Conservation (phyloP, 1,284 basidiomycete genomes). For the Ganoderma meredithae region DNA sequence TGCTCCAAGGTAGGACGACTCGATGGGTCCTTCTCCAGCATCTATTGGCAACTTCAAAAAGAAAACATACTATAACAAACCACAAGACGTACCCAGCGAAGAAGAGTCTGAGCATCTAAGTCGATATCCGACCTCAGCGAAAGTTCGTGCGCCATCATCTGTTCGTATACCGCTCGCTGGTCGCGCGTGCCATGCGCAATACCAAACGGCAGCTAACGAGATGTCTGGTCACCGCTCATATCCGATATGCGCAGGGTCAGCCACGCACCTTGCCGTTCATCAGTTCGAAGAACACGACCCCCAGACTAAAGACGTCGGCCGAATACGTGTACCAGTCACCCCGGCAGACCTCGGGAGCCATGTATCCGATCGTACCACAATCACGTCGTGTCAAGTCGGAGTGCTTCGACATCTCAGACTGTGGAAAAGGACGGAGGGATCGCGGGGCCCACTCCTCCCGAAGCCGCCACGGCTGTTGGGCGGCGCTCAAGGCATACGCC, state of each 20-base stretch:
- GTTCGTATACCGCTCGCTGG: slow-evolving; percentile 16
- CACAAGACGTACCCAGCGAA: slow-evolving; percentile 24
- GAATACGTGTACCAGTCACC: slow-evolving; percentile 55
- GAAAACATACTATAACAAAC: background rate
- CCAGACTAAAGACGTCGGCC: slow-evolving; percentile 51
- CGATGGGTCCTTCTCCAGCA: slow-evolving; percentile 36
- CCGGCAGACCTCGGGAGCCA: slow-evolving; percentile 62
- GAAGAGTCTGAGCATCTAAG: slow-evolving; percentile 24
- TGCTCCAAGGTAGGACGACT: slow-evolving; percentile 31
- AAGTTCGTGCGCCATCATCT: slow-evolving; percentile 14
- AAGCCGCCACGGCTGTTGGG: slow-evolving; percentile 23
- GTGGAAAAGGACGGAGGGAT: background rate
- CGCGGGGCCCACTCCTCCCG: slow-evolving; percentile 17
- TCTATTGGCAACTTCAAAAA: slow-evolving; percentile 21
- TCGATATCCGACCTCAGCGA: slow-evolving; percentile 23
- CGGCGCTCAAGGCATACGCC: slow-evolving; percentile 54
- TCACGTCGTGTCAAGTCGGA: slow-evolving; percentile 16
- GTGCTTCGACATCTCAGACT: background rate
- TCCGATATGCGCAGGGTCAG: background rate
- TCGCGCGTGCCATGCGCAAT: slow-evolving; percentile 15
- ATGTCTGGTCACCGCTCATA: background rate
- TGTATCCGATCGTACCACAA: slow-evolving; percentile 57
- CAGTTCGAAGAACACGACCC: slow-evolving; percentile 68
- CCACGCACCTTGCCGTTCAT: slow-evolving; percentile 50
- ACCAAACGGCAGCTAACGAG: slow-evolving; percentile 34